Evolutionary conservation across 2,329 filamentous ascomycete genomes (phyloP).

Genomic region (Falciphora oryzae): DNA sequence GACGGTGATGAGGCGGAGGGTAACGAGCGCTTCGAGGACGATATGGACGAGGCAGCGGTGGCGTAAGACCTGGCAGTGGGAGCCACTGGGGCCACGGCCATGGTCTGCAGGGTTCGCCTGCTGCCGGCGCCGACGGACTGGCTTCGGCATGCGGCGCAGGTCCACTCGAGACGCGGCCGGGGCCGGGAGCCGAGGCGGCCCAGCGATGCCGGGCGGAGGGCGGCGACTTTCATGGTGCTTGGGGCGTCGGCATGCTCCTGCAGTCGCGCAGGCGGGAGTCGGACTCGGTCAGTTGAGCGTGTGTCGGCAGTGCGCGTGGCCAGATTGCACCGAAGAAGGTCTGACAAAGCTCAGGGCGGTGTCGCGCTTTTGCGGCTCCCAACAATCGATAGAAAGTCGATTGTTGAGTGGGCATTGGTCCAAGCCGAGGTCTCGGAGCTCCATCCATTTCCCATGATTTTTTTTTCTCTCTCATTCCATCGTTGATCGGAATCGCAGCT

Average conservation of each 20-base stretch:
- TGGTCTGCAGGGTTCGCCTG: background rate
- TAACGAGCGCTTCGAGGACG: background rate
- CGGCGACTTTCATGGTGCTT: constrained; percentile 2
- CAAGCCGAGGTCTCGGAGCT: background rate
- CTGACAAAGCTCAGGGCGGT: background rate
- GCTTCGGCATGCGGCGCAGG: constrained; percentile 6
- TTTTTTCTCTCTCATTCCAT: background rate
- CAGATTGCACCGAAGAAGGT: background rate
- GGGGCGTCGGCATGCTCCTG: background rate
- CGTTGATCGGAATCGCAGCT: background rate
- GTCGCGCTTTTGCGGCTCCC: background rate
- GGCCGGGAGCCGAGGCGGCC: background rate
- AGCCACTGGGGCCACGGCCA: background rate
- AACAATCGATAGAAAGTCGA: background rate
- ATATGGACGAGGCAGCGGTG: background rate
- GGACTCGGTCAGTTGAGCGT: background rate
- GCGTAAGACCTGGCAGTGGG: background rate
- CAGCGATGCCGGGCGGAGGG: constrained; percentile 5
- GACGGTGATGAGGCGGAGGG: background rate
- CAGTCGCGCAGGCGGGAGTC: background rate
- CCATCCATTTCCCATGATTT: background rate
- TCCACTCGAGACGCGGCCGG: constrained; percentile 3
- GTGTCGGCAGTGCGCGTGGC: too few species aligned
- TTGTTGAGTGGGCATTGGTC: background rate
- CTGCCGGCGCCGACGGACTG: background rate